These are phyloP conservation scores for Citrus glauca DNA, from an alignment of 345 rosid species.

Conservation along the genomic window DNA sequence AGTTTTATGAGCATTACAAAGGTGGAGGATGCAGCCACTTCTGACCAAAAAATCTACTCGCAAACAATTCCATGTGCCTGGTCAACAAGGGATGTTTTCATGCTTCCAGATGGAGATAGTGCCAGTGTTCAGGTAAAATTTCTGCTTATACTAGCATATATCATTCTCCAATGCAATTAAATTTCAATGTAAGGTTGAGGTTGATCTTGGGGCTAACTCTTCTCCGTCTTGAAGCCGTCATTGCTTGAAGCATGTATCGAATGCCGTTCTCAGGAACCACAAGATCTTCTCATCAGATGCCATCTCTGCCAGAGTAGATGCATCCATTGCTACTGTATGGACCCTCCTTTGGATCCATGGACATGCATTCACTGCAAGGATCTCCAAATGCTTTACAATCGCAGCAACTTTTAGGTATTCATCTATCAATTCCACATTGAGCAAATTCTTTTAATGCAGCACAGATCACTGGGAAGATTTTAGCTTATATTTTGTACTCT, in stretches of 20 bases:
- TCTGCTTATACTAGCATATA: not conserved
- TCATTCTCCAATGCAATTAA: not conserved
- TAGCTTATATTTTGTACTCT: not conserved
- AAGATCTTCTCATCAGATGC: constrained; percentile 68
- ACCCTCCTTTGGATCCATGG: constrained; percentile 82
- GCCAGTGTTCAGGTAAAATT: constrained; percentile 41
- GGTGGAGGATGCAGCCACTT: constrained; percentile 67
- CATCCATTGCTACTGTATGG: constrained; percentile 79
- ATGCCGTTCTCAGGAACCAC: constrained; percentile 68
- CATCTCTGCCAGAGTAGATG: constrained; percentile 55
- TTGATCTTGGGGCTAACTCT: not conserved
- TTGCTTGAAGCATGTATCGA: constrained; percentile 43
- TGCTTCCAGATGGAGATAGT: constrained; percentile 43
- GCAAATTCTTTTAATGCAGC: not conserved
- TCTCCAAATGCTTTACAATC: constrained; percentile 53
- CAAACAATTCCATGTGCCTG: constrained; percentile 67
- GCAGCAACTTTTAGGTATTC: constrained; percentile 16
- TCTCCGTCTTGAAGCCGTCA: constrained; percentile 28
- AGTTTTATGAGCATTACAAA: constrained; percentile 61
- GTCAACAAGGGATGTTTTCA: constrained; percentile 36
- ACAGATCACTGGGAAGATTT: not conserved
- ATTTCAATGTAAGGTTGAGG: not conserved
- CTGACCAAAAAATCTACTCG: constrained; percentile 90
- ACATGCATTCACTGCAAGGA: constrained; percentile 80
- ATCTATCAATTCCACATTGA: not conserved